Percentiles rank a stretch among this genome's conserved stretches.
Conservation (phyloP, 139 green algal genomes). For the Tetraselmis chui region DNA sequence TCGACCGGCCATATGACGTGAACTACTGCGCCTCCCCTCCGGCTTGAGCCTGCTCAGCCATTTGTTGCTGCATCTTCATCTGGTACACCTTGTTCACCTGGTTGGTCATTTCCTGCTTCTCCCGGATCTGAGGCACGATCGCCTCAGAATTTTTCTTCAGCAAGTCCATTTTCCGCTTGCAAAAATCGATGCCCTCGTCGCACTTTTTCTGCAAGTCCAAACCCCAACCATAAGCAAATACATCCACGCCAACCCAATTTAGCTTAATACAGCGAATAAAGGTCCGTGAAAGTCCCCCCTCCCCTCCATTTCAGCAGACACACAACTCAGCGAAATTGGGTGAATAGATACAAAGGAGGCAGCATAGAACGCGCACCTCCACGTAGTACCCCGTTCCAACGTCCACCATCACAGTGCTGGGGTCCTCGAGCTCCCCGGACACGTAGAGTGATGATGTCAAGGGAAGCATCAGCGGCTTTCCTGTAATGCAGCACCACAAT, state of each 20-base stretch:
- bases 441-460: slow-evolving; percentile 13
- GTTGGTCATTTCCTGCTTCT: background rate
- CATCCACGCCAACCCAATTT: too few relatives aligned
- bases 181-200: slow-evolving; percentile 7
- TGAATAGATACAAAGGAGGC: too few relatives aligned
- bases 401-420: slow-evolving; percentile 11
- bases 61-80: background rate
- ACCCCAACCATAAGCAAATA: too few relatives aligned
- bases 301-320: too few relatives aligned
- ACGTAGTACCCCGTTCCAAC: slow-evolving; percentile 16
- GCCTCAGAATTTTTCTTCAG: background rate
- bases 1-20: too few relatives aligned
- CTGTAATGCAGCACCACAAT: too few relatives aligned
- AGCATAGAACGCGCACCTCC: too few relatives aligned
- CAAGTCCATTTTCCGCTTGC: slow-evolving; percentile 9
- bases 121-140: background rate
- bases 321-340: too few relatives aligned
- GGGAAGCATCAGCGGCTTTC: slow-evolving; percentile 3
- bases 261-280: too few relatives aligned
- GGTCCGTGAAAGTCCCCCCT: too few relatives aligned
- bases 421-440: slow-evolving; percentile 1
- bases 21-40: too few relatives aligned
- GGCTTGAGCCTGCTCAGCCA: background rate
- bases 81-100: slow-evolving; percentile 1
- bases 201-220: background rate